Conservation (phyloP, 768 basidiomycete species). For the Tylopilus vinaceipallidus region DNA sequence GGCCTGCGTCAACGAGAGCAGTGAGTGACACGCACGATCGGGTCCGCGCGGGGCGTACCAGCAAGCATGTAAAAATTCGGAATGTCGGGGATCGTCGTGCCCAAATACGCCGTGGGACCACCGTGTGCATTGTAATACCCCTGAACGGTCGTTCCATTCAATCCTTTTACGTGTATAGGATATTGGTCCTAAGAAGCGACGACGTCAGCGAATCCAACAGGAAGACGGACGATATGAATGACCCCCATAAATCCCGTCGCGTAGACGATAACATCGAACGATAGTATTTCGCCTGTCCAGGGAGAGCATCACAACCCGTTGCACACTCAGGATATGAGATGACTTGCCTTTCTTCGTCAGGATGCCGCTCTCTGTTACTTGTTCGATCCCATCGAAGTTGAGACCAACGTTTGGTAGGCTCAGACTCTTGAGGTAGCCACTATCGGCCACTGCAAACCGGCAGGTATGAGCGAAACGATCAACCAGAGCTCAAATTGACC, state of each 20-base stretch:
- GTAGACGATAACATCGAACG: conserved; percentile 35
- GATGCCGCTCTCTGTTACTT: conserved; percentile 19
- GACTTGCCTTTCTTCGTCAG: conserved; percentile 23
- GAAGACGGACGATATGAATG: background rate
- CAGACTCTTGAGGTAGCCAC: conserved; percentile 24
- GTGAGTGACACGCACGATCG: background rate
- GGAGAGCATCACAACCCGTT: background rate
- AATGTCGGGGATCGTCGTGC: conserved; percentile 35
- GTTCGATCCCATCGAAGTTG: conserved; percentile 24
- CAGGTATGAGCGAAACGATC: background rate
- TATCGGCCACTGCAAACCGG: conserved; percentile 23
- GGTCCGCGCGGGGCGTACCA: conserved; percentile 18
- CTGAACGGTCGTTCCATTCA: conserved; percentile 19
- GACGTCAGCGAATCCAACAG: background rate
- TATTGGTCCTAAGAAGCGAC: conserved; percentile 17
- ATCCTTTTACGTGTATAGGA: conserved; percentile 25
- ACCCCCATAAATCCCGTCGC: conserved; percentile 36
- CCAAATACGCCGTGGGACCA: conserved; percentile 35
- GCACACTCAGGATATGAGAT: background rate
- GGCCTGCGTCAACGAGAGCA: conserved; percentile 15
- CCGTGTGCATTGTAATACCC: conserved; percentile 30
- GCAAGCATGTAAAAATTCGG: conserved; percentile 36
- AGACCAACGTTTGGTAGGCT: conserved; percentile 24
- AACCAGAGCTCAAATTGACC: background rate
- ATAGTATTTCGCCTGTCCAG: conserved; percentile 24